phyloP scores from a whole-genome alignment of 106 monocot species.

The Gastrodia elata region DNA sequence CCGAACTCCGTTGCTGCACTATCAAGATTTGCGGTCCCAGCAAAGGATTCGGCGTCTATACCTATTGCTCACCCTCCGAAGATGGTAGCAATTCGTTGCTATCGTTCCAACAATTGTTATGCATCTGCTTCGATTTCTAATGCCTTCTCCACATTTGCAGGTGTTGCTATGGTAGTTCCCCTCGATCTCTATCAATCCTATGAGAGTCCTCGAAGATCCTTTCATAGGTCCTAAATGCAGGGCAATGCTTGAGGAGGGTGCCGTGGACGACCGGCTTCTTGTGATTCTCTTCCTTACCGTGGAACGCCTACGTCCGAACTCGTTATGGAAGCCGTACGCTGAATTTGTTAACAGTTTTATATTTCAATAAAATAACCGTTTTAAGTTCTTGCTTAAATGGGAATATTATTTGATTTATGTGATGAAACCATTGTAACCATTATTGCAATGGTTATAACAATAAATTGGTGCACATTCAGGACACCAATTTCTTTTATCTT shows the following conservation, averaged over 20 bases:
- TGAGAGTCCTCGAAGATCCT: conserved; percentile 87
- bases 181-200: conserved; percentile 88
- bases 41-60: conserved; percentile 78
- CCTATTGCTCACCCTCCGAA: conserved; percentile 13
- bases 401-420: no score
- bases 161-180: conserved; percentile 81
- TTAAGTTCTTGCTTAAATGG: no score
- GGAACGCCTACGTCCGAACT: conserved; percentile 59
- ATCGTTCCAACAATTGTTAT: background rate
- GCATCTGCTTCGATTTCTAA: background rate
- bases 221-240: conserved; percentile 47
- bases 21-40: conserved; percentile 50
- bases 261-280: conserved; percentile 79
- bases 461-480: no score
- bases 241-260: conserved; percentile 63
- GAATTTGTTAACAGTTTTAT: no score
- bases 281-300: conserved; percentile 78
- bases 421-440: no score
- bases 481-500: no score
- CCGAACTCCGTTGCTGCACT: conserved; percentile 51
- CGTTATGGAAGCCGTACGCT: conserved; percentile 93
- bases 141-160: conserved; percentile 7
- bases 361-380: background rate
- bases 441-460: no score
- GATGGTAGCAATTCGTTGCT: conserved; percentile 14